phyloP scores from a whole-genome alignment of 352 stramenopile species.

The Phytophthora pinifolia region DNA sequence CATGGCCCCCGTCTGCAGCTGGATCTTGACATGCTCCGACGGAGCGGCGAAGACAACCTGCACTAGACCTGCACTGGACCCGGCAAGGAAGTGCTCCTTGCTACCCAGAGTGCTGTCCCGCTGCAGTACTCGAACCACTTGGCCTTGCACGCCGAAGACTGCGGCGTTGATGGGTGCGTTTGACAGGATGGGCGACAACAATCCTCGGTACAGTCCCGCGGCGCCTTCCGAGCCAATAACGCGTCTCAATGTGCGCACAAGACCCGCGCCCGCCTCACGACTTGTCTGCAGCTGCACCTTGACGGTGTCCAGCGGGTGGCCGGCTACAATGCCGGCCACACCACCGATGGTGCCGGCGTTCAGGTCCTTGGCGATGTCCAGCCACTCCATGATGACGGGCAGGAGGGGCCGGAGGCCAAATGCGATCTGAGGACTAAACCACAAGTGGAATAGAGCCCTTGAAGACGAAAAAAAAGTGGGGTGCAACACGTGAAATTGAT shows the following conservation, averaged over 20 bases:
- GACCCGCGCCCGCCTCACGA: constrained; percentile 25
- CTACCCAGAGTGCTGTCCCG: constrained; percentile 31
- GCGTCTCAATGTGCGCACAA: constrained; percentile 49
- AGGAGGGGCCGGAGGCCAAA: too few species aligned
- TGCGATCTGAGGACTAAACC: too few species aligned
- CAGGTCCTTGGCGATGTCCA: constrained; percentile 82
- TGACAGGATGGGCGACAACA: constrained; percentile 76
- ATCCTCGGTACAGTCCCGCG: constrained; percentile 68
- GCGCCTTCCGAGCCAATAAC: constrained; percentile 63
- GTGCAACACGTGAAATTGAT: too few species aligned
- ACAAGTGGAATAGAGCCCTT: too few species aligned
- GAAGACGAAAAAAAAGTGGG: too few species aligned
- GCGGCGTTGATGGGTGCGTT: constrained; percentile 88
- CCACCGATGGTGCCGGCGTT: constrained; percentile 82
- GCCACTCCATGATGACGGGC: constrained; percentile 58
- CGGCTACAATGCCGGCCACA: constrained; percentile 73
- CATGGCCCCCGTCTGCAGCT: constrained; percentile 67
- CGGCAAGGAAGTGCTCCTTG: constrained; percentile 57
- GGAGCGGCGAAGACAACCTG: constrained; percentile 74
- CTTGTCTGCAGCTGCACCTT: constrained; percentile 85
- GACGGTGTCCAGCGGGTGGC: constrained; percentile 85
- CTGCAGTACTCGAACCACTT: constrained; percentile 47
- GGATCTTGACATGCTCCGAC: constrained; percentile 85
- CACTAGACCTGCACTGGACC: constrained; percentile 57
- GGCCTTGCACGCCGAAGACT: constrained; percentile 78